Evolutionary conservation across 2,329 filamentous ascomycete species (phyloP).

Genomic region (Trichoderma afroharzianum): DNA sequence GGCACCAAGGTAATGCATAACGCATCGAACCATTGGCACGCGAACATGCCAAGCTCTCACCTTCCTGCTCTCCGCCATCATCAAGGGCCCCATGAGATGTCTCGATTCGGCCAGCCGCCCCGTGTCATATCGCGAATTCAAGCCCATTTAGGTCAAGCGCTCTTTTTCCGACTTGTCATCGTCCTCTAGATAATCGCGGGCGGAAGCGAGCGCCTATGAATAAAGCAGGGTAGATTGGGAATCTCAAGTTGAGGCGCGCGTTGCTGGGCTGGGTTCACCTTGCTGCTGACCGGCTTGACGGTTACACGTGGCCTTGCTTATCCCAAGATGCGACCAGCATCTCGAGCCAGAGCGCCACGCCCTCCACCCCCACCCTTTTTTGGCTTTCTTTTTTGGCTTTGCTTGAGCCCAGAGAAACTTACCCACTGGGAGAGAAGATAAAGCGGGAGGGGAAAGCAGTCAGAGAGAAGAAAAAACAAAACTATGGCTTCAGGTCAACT

Average conservation of each 20-base stretch:
- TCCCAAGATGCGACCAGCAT: not conserved
- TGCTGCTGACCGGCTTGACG: conserved; percentile 6
- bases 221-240: not conserved
- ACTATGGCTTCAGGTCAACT: not conserved
- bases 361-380: not conserved
- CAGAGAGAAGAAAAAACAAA: not conserved
- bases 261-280: not conserved
- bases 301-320: conserved; percentile 11
- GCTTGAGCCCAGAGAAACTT: not conserved
- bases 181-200: not conserved
- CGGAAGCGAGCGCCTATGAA: conserved; percentile 13
- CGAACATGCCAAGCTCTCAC: not conserved
- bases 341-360: not conserved
- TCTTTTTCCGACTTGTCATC: not conserved
- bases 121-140: conserved; percentile 14
- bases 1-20: not conserved
- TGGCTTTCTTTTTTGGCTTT: not conserved
- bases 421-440: not conserved
- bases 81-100: not conserved
- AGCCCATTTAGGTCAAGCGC: conserved; percentile 5
- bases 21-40: not conserved
- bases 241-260: conserved; percentile 1
- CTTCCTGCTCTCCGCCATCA: not conserved
- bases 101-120: conserved; percentile 7
- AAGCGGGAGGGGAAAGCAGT: not conserved